These are phyloP conservation scores for Pseudodiploospora longispora DNA, from an alignment of 2,329 filamentous ascomycete species.

Conservation along the genomic window DNA sequence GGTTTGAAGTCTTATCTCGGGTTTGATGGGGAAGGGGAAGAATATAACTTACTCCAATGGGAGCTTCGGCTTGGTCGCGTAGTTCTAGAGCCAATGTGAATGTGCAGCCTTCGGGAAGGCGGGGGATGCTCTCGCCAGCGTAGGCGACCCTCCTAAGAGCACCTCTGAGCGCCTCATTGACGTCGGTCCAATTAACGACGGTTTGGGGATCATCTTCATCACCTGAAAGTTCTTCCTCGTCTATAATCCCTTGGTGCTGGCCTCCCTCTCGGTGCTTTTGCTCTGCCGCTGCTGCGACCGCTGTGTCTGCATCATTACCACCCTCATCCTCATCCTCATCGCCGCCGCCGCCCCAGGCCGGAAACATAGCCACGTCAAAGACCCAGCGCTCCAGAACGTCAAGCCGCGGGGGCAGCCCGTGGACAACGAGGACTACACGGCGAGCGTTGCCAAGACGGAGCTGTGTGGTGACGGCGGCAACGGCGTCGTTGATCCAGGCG, in stretches of 20 bases:
- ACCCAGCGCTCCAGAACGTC: conserved; percentile 53
- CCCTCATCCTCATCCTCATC: conserved; percentile 11
- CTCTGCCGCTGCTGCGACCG: not conserved
- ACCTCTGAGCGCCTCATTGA: conserved; percentile 66
- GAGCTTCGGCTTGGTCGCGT: conserved; percentile 49
- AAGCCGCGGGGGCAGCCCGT: conserved; percentile 25
- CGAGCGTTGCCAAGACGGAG: conserved; percentile 49
- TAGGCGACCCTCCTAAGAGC: conserved; percentile 56
- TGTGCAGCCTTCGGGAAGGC: conserved; percentile 57
- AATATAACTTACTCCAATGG: conserved; percentile 43
- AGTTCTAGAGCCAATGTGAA: conserved; percentile 73
- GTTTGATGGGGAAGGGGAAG: not conserved
- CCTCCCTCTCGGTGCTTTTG: conserved; percentile 7
- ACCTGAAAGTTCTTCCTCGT: conserved; percentile 20
- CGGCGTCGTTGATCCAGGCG: conserved; percentile 75
- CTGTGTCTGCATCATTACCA: not conserved
- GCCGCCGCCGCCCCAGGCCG: conserved; percentile 16
- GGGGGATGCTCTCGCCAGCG: conserved; percentile 46
- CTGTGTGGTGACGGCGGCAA: conserved; percentile 62
- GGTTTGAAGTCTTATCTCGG: not conserved
- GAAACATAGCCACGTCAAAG: conserved; percentile 48
- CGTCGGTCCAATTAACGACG: conserved; percentile 45
- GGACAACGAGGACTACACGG: conserved; percentile 41
- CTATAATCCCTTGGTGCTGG: too few species aligned
- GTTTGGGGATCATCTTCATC: conserved; percentile 17